A percentile compares a stretch with the other conserved stretches of the same genome.
Conservation (phyloP, 371 early-diverging fungal species). For the Syncephalastrum racemosum region DNA sequence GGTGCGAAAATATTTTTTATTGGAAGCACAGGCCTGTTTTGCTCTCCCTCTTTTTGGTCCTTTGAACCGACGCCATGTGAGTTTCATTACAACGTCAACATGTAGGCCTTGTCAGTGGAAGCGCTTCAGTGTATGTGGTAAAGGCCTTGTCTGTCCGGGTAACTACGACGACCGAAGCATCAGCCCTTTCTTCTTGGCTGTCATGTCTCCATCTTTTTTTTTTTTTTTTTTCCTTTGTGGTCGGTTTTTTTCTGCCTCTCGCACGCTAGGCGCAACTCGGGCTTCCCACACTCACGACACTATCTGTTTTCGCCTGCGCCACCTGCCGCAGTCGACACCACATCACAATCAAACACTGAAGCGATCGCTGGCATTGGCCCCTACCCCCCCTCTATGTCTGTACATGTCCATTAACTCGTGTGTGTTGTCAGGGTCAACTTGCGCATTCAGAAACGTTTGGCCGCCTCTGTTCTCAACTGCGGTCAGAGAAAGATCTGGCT, state of each 20-base stretch:
- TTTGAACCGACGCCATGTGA: slow-evolving; percentile 18
- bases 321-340: neutral
- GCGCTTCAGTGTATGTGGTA: too few species aligned
- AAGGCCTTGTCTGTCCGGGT: too few species aligned
- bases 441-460: slow-evolving; percentile 93
- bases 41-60: slow-evolving; percentile 8
- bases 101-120: too few species aligned
- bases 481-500: slow-evolving; percentile 99
- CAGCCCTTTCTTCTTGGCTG: neutral
- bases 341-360: neutral
- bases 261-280: too few species aligned
- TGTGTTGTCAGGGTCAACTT: slow-evolving; percentile 70
- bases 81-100: neutral
- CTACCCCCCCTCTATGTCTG: neutral
- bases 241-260: neutral
- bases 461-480: slow-evolving; percentile 97
- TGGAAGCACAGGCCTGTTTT: neutral
- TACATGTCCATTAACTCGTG: slow-evolving; percentile 1
- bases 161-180: too few species aligned
- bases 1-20: slow-evolving; percentile 5
- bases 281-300: slow-evolving; percentile 1
- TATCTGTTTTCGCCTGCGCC: neutral
- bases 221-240: too few species aligned
- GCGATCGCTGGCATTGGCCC: neutral
- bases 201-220: neutral